Evolutionary conservation across 2,329 filamentous ascomycete genomes (phyloP).

Genomic region (Falciphora oryzae): DNA sequence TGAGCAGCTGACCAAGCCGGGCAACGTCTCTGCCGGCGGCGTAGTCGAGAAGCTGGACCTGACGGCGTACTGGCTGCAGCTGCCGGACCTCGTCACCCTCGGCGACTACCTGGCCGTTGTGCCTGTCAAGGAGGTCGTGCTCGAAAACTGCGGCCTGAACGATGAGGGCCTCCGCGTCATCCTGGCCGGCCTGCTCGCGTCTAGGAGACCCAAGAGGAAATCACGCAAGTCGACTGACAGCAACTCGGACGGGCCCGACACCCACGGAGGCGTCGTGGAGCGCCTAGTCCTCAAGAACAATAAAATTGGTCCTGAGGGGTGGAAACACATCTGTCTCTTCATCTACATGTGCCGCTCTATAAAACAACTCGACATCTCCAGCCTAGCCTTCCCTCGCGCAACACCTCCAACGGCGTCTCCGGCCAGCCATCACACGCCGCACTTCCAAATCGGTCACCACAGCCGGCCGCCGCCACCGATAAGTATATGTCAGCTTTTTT

Average conservation of each 20-base stretch:
- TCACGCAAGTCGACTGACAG: conserved; percentile 37
- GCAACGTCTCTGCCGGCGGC: conserved; percentile 63
- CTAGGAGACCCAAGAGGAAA: conserved; percentile 59
- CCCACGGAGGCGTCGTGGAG: conserved; percentile 71
- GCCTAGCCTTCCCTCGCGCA: conserved; percentile 58
- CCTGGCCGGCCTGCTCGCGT: conserved; percentile 76
- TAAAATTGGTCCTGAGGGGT: conserved; percentile 79
- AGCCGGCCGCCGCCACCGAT: conserved; percentile 21
- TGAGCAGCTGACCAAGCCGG: conserved; percentile 71
- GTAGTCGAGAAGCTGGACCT: conserved; percentile 78
- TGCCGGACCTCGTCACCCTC: conserved; percentile 78
- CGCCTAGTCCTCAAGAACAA: conserved; percentile 88
- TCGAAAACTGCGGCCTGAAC: conserved; percentile 81
- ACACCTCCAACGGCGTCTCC: not conserved
- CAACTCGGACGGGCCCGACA: conserved; percentile 31
- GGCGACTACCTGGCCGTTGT: conserved; percentile 94
- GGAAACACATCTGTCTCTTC: conserved; percentile 87
- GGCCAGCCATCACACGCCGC: not conserved
- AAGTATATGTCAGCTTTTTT: conserved; percentile 61
- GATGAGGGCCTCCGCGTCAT: conserved; percentile 85
- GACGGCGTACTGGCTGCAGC: conserved; percentile 75
- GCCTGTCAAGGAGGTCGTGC: conserved; percentile 75
- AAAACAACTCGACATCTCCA: conserved; percentile 79
- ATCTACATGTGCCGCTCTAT: conserved; percentile 84
- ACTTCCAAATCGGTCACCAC: conserved; percentile 6